Base-by-base conservation (phyloP, 495 filamentous ascomycete genomes). In the Polyplosphaeria fusca region DNA sequence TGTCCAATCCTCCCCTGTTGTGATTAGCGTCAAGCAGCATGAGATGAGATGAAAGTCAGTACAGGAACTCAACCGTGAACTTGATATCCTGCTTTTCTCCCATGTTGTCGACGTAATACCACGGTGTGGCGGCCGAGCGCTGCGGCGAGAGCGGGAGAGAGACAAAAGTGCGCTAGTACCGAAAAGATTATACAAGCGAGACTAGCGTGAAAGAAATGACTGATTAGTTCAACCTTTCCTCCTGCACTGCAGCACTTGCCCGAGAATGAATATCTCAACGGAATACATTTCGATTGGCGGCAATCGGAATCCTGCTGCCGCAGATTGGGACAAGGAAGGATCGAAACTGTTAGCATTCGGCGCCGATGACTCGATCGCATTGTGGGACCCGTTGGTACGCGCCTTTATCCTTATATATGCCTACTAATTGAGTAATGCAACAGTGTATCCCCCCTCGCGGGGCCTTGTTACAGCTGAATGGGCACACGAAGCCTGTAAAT, bases 291-390 rank as follows among this genome's bases (percentile, higher is more conserved):
- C 90, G 25, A 84, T 85, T 52, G 93, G 93, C 51, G 91, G 88
- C 32, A 97, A 96, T 73, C 78, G 92, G 56, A 88, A 96, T 60
- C 86, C 93, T 23, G 83, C 83, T 14, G 88, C 88, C 12, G 90
- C 93, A 13, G 93, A 97, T 72, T 98, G 93, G 93, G 82, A 90
- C 66, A 66, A 75, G 5, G 73, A 82, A 24, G 59, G 61, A 58
- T 74, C 77, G 30, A 84, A 86, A 12, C 71, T 91, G 49, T 77
- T 97, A 32, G 94, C 92, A 40, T 98, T 88, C 73, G 93, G 93
- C 32, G 86, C 91, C 24, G 89, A 90, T 72, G 82, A 82, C 54
- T 93, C 92, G 73, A 77, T 96, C 55, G 93, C 91, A 26, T 66
- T 96, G 47, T 97, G 93, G 93, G 76, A 85, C 64, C 89, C 93